Evolutionary conservation across 2,329 filamentous ascomycete genomes (phyloP).

Genomic region (Penicillium sp.): DNA sequence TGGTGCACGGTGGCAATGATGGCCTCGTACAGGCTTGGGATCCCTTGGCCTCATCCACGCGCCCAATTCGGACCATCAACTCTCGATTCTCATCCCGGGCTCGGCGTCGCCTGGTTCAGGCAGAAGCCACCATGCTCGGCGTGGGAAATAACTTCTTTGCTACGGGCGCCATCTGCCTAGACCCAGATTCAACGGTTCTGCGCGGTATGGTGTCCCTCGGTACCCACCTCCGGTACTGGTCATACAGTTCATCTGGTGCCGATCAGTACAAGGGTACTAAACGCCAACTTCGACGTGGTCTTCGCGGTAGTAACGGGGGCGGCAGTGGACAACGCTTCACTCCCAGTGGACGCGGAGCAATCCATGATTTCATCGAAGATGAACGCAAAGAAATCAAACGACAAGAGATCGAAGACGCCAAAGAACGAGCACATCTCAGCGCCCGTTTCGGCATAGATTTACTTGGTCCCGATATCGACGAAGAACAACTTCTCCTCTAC

Average conservation of each 20-base stretch:
- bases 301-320: conserved; percentile 60
- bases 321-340: conserved; percentile 58
- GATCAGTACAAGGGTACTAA: conserved; percentile 75
- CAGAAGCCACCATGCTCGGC: conserved; percentile 65
- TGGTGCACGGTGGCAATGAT: conserved; percentile 92
- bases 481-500: conserved; percentile 65
- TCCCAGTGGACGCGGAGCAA: conserved; percentile 65
- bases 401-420: conserved; percentile 66
- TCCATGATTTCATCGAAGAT: conserved; percentile 81
- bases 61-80: conserved; percentile 82
- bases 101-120: conserved; percentile 71
- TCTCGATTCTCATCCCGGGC: conserved; percentile 79
- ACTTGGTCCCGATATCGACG: conserved; percentile 55
- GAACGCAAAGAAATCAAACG: conserved; percentile 77
- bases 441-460: conserved; percentile 83
- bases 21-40: conserved; percentile 97
- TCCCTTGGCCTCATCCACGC: conserved; percentile 75
- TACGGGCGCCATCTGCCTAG: conserved; percentile 79
- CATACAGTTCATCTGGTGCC: conserved; percentile 78
- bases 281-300: conserved; percentile 71
- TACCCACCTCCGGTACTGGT: conserved; percentile 87
- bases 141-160: conserved; percentile 76
- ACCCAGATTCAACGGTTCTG: conserved; percentile 81
- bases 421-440: conserved; percentile 69
- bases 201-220: conserved; percentile 86